These are phyloP conservation scores for Fomitopsis palustris DNA, from an alignment of 1,284 basidiomycete genomes.

Conservation along the genomic window DNA sequence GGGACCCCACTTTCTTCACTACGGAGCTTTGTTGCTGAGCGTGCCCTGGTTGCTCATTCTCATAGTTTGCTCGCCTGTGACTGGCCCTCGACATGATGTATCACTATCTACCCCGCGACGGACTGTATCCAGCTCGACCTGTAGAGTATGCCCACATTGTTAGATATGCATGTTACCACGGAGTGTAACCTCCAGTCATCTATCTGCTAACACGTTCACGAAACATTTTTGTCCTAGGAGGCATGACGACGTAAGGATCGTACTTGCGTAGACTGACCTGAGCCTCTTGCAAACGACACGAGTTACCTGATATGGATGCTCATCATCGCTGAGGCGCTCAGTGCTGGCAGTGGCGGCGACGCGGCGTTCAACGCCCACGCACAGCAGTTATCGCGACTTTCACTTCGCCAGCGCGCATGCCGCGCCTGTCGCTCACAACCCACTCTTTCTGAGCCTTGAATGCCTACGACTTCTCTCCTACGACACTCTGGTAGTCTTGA, in stretches of 20 bases:
- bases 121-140: constrained; percentile 1
- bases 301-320: not conserved
- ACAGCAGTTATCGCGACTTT: not conserved
- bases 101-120: not conserved
- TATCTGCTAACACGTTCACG: too few species aligned
- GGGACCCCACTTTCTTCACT: not conserved
- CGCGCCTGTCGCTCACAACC: not conserved
- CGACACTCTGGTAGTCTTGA: not conserved
- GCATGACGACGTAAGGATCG: too few species aligned
- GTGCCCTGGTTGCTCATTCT: not conserved
- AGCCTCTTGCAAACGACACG: not conserved
- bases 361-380: not conserved
- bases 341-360: not conserved
- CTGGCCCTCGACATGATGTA: not conserved
- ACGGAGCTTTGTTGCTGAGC: not conserved
- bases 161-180: not conserved
- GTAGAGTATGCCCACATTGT: not conserved
- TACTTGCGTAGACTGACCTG: too few species aligned
- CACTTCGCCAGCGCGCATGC: not conserved
- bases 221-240: too few species aligned
- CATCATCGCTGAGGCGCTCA: not conserved
- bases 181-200: too few species aligned
- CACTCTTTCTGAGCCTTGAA: not conserved
- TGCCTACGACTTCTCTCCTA: too few species aligned
- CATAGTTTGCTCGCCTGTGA: not conserved